These are phyloP conservation scores for Fragaria nilgerrensis DNA, from an alignment of 306 rosid species.

Conservation along the genomic window DNA sequence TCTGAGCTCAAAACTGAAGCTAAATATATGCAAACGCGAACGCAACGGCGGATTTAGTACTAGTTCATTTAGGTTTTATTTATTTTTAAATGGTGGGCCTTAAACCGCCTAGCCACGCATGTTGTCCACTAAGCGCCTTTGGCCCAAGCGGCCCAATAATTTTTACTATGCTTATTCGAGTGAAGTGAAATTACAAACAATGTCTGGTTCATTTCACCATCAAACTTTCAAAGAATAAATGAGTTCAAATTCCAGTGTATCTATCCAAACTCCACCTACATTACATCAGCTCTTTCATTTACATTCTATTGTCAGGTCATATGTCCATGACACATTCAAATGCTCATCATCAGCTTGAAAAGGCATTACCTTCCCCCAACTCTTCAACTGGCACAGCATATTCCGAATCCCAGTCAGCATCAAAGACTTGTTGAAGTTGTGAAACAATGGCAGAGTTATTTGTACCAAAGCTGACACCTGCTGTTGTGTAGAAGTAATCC, in stretches of 20 bases:
- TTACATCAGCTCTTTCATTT: neutral
- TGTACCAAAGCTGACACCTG: constrained; percentile 91
- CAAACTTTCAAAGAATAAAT: neutral
- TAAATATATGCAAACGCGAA: no score
- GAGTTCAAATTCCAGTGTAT: neutral
- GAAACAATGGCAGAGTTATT: constrained; percentile 66
- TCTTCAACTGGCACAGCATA: constrained; percentile 59
- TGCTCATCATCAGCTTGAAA: constrained; percentile 33
- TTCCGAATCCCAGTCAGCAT: constrained; percentile 95
- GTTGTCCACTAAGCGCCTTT: no score
- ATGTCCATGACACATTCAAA: neutral
- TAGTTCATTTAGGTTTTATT: no score
- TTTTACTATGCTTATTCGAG: neutral
- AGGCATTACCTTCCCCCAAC: constrained; percentile 32
- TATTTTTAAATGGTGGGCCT: no score
- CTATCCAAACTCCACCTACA: neutral
- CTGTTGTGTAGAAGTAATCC: constrained; percentile 86
- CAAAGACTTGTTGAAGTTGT: constrained; percentile 61
- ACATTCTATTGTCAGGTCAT: constrained; percentile 7
- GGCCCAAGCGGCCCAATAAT: no score
- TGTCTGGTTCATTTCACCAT: neutral
- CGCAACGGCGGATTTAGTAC: no score
- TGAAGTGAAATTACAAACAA: neutral
- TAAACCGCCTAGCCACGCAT: no score
- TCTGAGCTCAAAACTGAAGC: no score